Evolutionary conservation across 768 basidiomycete species (phyloP), one percentile per base, ranked within the genome.

Genomic region (Rhizopogon vinicolor): DNA sequence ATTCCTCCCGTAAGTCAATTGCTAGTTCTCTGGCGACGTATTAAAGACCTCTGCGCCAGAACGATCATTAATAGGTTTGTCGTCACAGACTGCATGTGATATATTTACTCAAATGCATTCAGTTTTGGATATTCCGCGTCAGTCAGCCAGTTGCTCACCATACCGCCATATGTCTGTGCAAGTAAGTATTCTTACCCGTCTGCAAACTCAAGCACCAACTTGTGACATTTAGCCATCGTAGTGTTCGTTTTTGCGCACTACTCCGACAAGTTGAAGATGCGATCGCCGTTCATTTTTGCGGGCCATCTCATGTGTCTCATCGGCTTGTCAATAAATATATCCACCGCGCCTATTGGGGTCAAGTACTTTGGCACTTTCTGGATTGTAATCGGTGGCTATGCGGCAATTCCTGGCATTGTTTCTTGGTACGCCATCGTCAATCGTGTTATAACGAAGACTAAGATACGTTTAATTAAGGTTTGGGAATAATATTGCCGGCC

Each of bases 91-190:
- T 53, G 16, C 63, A 25, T 46, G 9, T 31, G 42, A 39, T 28
- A 54, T 8, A 33, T 44, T 14, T 29, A 37, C 44, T 52, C 28
- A 58, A 49, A 31, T n/a, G 13, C 31, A 46, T 50, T 48, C 25
- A 83, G 81, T 18, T 86, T 86, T 56, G 86, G 85, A 1, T 79
- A 80, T 64, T 63, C 75, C 1, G 64, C 79, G 3, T 73, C 83
- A 0, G 72, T 82, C 58, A 81, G 78, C 52, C 83, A 86, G 58
- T 69, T 86, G 4, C 72, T 87, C 43, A 84, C 84, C 5, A 79
- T 86, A 0, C 86, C 86, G 2, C 84, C 84, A 7, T 86, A 85
- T 60, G 70, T 84, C 40, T 69, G 80, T 43, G 84, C 82, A 14
- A 84, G 25, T 25, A 3, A 25, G 25, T 25, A 3, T 25, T 25